Evolutionary conservation across 768 basidiomycete genomes (phyloP).

Genomic region (Suillus weaverae): DNA sequence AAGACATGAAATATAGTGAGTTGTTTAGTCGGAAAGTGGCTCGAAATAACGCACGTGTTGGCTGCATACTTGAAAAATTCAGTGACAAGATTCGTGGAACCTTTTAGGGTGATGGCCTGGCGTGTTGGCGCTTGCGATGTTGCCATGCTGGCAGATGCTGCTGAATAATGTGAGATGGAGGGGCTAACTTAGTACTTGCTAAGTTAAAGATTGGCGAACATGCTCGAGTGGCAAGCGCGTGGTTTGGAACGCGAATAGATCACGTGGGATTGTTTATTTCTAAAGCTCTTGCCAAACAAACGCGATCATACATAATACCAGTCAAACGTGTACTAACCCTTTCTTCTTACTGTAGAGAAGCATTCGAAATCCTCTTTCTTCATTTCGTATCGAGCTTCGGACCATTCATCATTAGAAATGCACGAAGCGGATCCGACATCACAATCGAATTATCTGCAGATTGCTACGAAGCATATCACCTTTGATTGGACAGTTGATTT

Average conservation of each 20-base stretch:
- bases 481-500: slow-evolving; percentile 64
- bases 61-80: slow-evolving; percentile 99
- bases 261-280: slow-evolving; percentile 19
- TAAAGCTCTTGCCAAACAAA: slow-evolving; percentile 17
- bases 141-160: slow-evolving; percentile 30
- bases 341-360: not conserved
- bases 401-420: not conserved
- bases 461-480: slow-evolving; percentile 48
- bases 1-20: not conserved
- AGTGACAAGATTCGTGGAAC: slow-evolving; percentile 89
- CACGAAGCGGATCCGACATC: slow-evolving; percentile 43
- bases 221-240: not conserved
- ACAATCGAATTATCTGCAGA: slow-evolving; percentile 56
- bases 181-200: not conserved
- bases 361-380: not conserved
- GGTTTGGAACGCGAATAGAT: slow-evolving; percentile 14
- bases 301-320: not conserved
- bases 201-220: not conserved
- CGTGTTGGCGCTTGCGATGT: slow-evolving; percentile 51
- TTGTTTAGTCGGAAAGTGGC: not conserved
- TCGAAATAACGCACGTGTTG: slow-evolving; percentile 71
- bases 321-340: no score
- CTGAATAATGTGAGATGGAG: not conserved
- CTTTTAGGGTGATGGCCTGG: slow-evolving; percentile 91
- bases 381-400: not conserved